phyloP scores from a whole-genome alignment of 768 basidiomycete species.

The Tephrocybe sp. region DNA sequence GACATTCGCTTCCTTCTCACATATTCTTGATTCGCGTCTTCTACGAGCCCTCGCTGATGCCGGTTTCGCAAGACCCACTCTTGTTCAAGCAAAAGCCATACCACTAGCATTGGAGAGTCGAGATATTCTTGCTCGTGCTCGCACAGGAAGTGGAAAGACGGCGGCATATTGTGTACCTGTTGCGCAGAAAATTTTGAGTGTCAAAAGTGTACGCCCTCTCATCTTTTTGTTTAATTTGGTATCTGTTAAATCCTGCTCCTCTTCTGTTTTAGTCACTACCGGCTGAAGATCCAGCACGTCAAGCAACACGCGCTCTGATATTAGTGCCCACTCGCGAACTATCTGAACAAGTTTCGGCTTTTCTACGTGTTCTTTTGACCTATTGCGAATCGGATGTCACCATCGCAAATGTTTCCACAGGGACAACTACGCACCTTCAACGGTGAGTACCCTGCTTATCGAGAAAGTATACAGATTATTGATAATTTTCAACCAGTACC shows the following conservation, averaged over 20 bases:
- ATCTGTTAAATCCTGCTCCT: slow-evolving; percentile 1
- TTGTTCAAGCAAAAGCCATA: slow-evolving; percentile 89
- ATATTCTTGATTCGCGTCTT: slow-evolving; percentile 80
- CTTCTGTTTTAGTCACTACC: slow-evolving; percentile 31
- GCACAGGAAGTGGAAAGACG: slow-evolving; percentile 97
- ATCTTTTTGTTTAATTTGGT: background rate
- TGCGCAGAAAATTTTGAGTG: slow-evolving; percentile 80
- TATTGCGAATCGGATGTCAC: slow-evolving; percentile 81
- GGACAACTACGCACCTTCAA: slow-evolving; percentile 68
- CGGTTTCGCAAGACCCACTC: slow-evolving; percentile 87
- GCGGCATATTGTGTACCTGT: slow-evolving; percentile 93
- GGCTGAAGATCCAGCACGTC: slow-evolving; percentile 37
- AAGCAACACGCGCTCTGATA: slow-evolving; percentile 70
- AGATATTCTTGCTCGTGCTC: slow-evolving; percentile 91
- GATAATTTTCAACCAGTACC: slow-evolving; percentile 9
- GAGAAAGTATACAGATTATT: background rate
- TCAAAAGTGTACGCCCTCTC: slow-evolving; percentile 62
- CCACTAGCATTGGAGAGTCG: slow-evolving; percentile 85
- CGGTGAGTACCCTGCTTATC: slow-evolving; percentile 25
- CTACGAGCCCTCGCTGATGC: slow-evolving; percentile 88
- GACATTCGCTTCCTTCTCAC: slow-evolving; percentile 60
- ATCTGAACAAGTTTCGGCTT: slow-evolving; percentile 81
- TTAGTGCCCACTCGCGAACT: slow-evolving; percentile 92
- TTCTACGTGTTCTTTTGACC: slow-evolving; percentile 57
- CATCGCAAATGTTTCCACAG: slow-evolving; percentile 74